Evolutionary conservation across 2,329 filamentous ascomycete species (phyloP).

Genomic region (Rhexocercosporidium sp.): DNA sequence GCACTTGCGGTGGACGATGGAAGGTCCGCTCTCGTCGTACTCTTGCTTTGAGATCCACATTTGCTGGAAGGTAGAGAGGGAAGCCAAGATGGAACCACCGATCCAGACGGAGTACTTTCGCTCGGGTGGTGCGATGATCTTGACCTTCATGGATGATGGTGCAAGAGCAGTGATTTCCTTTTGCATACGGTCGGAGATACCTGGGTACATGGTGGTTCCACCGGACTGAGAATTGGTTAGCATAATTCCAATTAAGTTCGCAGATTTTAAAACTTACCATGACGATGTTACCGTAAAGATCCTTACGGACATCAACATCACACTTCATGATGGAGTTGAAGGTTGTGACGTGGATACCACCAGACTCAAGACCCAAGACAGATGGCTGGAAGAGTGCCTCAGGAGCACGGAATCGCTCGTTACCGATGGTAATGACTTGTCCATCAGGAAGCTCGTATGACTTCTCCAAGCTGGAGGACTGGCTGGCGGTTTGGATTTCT

Average conservation of each 20-base stretch:
- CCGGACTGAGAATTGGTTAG: slow-evolving; percentile 72
- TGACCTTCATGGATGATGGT: slow-evolving; percentile 99
- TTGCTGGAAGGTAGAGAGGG: slow-evolving; percentile 99
- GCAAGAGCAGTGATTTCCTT: slow-evolving; percentile 99
- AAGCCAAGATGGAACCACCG: slow-evolving; percentile 99
- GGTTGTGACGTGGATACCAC: slow-evolving; percentile 99
- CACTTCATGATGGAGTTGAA: slow-evolving; percentile 99
- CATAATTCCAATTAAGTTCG: neutral
- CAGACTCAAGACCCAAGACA: slow-evolving; percentile 96
- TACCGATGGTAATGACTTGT: slow-evolving; percentile 99
- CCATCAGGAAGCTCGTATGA: slow-evolving; percentile 99
- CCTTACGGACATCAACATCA: slow-evolving; percentile 99
- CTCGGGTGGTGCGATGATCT: slow-evolving; percentile 99
- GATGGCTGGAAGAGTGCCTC: slow-evolving; percentile 99
- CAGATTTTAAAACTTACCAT: slow-evolving; percentile 73
- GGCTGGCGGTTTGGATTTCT: slow-evolving; percentile 99
- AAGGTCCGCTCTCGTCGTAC: slow-evolving; percentile 99
- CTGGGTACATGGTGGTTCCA: slow-evolving; percentile 99
- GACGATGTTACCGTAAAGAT: slow-evolving; percentile 99
- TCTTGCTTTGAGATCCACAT: slow-evolving; percentile 99
- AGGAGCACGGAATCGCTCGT: slow-evolving; percentile 99
- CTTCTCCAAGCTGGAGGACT: slow-evolving; percentile 99
- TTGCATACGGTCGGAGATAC: slow-evolving; percentile 99
- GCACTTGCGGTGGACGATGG: slow-evolving; percentile 99
- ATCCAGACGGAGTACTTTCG: slow-evolving; percentile 99